phyloP scores from a whole-genome alignment of 768 basidiomycete species.

The Suillus hirtellus region DNA sequence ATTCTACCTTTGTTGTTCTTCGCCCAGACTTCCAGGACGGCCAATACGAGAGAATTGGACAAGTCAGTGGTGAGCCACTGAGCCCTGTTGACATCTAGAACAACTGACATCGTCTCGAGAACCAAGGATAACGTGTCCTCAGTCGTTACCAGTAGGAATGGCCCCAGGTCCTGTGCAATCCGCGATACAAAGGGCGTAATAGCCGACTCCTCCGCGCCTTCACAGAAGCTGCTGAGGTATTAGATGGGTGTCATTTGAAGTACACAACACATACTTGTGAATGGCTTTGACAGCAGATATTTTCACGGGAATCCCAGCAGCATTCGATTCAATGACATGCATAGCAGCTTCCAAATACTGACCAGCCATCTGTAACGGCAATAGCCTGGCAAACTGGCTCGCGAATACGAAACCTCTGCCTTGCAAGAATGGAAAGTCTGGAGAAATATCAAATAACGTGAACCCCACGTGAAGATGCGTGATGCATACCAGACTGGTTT shows the following conservation, averaged over 20 bases:
- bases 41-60: conserved; percentile 62
- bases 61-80: conserved; percentile 72
- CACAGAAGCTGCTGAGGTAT: conserved; percentile 61
- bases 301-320: conserved; percentile 84
- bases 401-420: conserved; percentile 95
- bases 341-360: conserved; percentile 90
- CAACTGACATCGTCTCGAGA: conserved; percentile 80
- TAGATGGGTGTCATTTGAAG: neutral
- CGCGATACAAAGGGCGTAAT: conserved; percentile 66
- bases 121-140: conserved; percentile 90
- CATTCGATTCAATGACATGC: conserved; percentile 73
- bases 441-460: conserved; percentile 4
- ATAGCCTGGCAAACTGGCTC: conserved; percentile 76
- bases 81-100: conserved; percentile 71
- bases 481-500: conserved; percentile 58
- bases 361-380: conserved; percentile 70
- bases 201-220: conserved; percentile 55
- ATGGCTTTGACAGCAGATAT: conserved; percentile 92
- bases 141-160: conserved; percentile 75
- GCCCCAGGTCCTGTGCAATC: conserved; percentile 79
- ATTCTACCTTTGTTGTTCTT: conserved; percentile 79
- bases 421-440: conserved; percentile 91
- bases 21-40: conserved; percentile 79
- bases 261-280: conserved; percentile 71
- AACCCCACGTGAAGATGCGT: neutral